Base-by-base conservation (phyloP, 129 eudicot species). In the Daucus carota region DNA sequence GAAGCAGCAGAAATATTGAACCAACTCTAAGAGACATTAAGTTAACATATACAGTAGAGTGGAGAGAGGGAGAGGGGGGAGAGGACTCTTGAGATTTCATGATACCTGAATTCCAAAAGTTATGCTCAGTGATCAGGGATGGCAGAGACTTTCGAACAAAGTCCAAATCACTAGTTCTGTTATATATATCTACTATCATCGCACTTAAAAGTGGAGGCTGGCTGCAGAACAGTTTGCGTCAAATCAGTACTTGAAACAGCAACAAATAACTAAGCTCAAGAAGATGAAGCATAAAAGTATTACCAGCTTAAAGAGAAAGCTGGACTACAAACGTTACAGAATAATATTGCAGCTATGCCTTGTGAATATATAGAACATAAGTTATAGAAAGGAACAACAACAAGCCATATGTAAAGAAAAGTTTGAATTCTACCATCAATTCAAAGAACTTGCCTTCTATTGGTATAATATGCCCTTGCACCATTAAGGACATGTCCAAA, bases 121-220 rank as follows among this genome's bases (percentile, higher is more conserved):
- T 72, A 62, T 94, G 84, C 75, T 94, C 99, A 79, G 85, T 87
- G 63, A 86, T 75, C 72, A 94, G 83, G 72, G 97, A 94, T 11
- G 96, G 97, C 47, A 94, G 90, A 13, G 94, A 82, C 65, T 60
- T 87, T 67, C 72, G 76, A n/a, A 89, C 85, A 73, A 94, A 88
- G 50, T 83, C 86, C 47, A 69, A 31, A 75, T 94, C 99, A 5
- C 73, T 82, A 33, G 96, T 94, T 17, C 75, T 80, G 29, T 77
- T 82, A 83, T 84, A 94, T 75, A 94, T 78, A 68, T 94, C 97
- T 68, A 80, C 57, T n/a, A 94, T 88, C 99, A 94, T 94, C 62
- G 97, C 85, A 77, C 96, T 91, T 83, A 91, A 57, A 8, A 94
- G 82, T 12, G 99, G 99, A 74, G 99, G 99, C 79, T 94, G 96